phyloP scores from a whole-genome alignment of 2,329 filamentous ascomycete species.

The Aschersonia sp. region DNA sequence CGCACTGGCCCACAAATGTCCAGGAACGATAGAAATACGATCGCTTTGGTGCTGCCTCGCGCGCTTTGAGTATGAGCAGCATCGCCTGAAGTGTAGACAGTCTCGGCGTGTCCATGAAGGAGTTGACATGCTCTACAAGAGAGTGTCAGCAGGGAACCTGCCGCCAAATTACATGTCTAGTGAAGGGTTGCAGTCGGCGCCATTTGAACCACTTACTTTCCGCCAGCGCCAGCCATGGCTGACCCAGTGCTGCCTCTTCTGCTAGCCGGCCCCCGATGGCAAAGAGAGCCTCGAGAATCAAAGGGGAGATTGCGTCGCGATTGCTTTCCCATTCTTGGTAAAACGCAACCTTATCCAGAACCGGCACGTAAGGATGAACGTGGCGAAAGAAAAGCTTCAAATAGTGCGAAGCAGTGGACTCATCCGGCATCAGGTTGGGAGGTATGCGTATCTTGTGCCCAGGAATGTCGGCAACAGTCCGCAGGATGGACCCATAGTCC shows the following conservation, averaged over 20 bases:
- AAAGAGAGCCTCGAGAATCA: constrained; percentile 82
- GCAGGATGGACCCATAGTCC: constrained; percentile 57
- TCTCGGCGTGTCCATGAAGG: constrained; percentile 83
- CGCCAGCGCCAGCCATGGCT: constrained; percentile 85
- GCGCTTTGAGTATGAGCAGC: constrained; percentile 75
- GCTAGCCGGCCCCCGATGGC: constrained; percentile 75
- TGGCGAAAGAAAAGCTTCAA: constrained; percentile 85
- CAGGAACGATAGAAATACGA: constrained; percentile 96
- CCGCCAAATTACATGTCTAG: too few species aligned
- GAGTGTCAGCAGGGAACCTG: too few species aligned
- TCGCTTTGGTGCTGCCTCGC: constrained; percentile 80
- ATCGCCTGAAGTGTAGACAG: constrained; percentile 86
- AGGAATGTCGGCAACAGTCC: constrained; percentile 50
- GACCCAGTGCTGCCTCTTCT: constrained; percentile 70
- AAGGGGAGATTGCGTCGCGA: constrained; percentile 70
- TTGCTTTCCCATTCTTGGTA: constrained; percentile 84
- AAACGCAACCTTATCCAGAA: constrained; percentile 68
- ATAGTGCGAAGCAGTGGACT: constrained; percentile 67
- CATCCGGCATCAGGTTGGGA: constrained; percentile 81
- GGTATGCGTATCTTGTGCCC: constrained; percentile 78
- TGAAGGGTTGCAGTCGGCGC: too few species aligned
- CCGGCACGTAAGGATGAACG: constrained; percentile 85
- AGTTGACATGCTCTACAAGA: constrained; percentile 65
- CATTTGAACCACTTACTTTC: constrained; percentile 41
- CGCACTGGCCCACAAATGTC: constrained; percentile 87